These are phyloP conservation scores for Pythium rhizo-oryzae DNA, from an alignment of 352 stramenopile genomes.

Conservation along the genomic window DNA sequence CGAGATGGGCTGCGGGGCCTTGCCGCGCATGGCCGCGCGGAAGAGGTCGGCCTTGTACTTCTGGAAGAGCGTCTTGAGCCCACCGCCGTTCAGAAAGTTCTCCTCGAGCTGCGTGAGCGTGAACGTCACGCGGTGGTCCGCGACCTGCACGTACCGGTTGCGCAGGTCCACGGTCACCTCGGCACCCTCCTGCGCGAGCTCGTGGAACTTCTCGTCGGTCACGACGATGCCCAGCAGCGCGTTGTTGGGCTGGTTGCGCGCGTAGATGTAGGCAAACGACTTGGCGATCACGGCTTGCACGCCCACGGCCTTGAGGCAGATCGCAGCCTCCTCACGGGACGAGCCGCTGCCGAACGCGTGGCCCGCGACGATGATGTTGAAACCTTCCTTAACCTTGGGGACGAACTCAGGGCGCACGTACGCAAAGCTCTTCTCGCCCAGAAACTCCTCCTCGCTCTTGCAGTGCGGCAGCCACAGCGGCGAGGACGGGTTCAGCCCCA, in stretches of 20 bases:
- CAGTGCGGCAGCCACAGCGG: constrained; percentile 79
- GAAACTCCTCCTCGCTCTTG: constrained; percentile 77
- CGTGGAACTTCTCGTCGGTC: constrained; percentile 80
- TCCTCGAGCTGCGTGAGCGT: constrained; percentile 78
- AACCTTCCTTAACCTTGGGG: constrained; percentile 65
- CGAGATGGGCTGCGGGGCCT: constrained; percentile 58
- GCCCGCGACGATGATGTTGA: constrained; percentile 82
- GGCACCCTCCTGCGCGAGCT: constrained; percentile 63
- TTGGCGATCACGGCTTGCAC: constrained; percentile 85
- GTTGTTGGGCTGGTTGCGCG: constrained; percentile 86
- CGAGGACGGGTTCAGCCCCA: constrained; percentile 80
- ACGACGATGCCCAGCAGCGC: constrained; percentile 80
- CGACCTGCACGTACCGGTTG: constrained; percentile 63
- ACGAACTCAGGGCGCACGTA: constrained; percentile 81
- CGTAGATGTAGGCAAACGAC: constrained; percentile 88
- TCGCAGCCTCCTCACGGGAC: constrained; percentile 78
- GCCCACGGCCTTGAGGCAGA: constrained; percentile 80
- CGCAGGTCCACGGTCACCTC: constrained; percentile 75
- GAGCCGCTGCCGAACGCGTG: constrained; percentile 76
- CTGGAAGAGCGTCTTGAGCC: constrained; percentile 76
- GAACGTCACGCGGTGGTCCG: constrained; percentile 66
- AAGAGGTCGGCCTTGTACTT: constrained; percentile 88
- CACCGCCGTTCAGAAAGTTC: constrained; percentile 78
- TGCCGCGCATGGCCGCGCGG: constrained; percentile 75
- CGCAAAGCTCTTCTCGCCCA: constrained; percentile 80